phyloP scores from a whole-genome alignment of 495 filamentous ascomycete genomes.

The Podospora tetraspora region DNA sequence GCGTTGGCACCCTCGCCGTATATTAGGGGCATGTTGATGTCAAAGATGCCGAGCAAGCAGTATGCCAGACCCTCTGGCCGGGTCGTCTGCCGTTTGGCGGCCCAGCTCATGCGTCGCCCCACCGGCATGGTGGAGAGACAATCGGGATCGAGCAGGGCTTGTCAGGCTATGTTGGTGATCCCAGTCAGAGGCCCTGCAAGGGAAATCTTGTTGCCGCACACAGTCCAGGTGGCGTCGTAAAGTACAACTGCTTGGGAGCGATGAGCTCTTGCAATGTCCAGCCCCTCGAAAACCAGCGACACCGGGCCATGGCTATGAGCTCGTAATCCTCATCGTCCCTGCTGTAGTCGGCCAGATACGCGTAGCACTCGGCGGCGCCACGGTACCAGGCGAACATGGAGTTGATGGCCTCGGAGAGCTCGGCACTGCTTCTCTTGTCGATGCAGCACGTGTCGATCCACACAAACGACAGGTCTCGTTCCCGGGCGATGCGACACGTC shows the following conservation, averaged over 20 bases:
- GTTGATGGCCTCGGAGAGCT: background rate
- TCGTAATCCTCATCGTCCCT: conserved; percentile 26
- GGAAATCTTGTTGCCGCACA: conserved; percentile 6
- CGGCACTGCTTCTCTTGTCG: conserved; percentile 16
- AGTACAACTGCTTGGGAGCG: conserved; percentile 16
- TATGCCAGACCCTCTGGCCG: conserved; percentile 17
- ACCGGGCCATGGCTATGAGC: background rate
- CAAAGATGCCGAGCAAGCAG: conserved; percentile 18
- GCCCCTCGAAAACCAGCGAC: background rate
- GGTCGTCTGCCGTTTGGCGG: conserved; percentile 7
- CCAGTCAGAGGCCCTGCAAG: background rate
- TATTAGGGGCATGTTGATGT: conserved; percentile 18
- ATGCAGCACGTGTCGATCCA: conserved; percentile 31
- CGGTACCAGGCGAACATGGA: conserved; percentile 22
- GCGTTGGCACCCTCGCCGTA: conserved; percentile 20
- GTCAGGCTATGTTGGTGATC: conserved; percentile 7
- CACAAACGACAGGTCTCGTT: conserved; percentile 3
- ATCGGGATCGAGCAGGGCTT: background rate
- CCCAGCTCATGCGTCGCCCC: conserved; percentile 17
- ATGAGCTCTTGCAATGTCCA: background rate
- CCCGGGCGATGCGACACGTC: conserved; percentile 6
- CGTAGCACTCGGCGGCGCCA: conserved; percentile 28
- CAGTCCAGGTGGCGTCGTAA: conserved; percentile 25
- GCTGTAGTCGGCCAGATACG: conserved; percentile 24
- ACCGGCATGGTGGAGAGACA: background rate